A percentile compares a stretch with the other conserved stretches of the same genome.
phyloP scores from a whole-genome alignment of 2,329 filamentous ascomycete species.

The Fusarium sp. region DNA sequence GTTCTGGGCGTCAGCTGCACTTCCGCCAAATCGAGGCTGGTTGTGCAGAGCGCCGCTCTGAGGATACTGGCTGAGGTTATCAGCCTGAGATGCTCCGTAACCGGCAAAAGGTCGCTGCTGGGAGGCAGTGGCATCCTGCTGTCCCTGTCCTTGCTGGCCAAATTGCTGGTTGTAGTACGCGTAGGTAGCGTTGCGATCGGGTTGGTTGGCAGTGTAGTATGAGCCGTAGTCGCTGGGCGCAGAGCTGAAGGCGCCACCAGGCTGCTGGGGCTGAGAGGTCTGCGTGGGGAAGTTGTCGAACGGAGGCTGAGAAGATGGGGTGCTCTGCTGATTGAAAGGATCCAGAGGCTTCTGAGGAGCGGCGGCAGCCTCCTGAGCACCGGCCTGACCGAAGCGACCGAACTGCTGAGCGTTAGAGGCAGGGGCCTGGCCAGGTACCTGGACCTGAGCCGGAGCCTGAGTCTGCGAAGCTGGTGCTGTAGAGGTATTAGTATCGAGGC shows the following conservation, averaged over 20 bases:
- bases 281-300: conserved; percentile 72
- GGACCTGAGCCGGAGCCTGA: conserved; percentile 58
- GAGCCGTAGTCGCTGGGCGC: conserved; percentile 83
- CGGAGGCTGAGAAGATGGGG: conserved; percentile 61
- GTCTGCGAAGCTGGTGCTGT: conserved; percentile 33
- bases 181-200: conserved; percentile 76
- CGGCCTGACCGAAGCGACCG: conserved; percentile 74
- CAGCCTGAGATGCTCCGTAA: conserved; percentile 75
- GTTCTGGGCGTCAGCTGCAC: conserved; percentile 76
- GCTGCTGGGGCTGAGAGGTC: conserved; percentile 70
- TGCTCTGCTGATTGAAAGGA: conserved; percentile 82
- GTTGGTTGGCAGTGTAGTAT: conserved; percentile 84
- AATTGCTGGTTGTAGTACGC: conserved; percentile 80
- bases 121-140: conserved; percentile 76
- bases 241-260: conserved; percentile 76
- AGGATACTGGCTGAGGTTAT: conserved; percentile 76
- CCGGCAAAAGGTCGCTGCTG: conserved; percentile 84
- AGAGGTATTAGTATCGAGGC: conserved; percentile 19
- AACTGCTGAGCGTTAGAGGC: conserved; percentile 73
- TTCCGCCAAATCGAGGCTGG: conserved; percentile 69
- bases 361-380: conserved; percentile 68
- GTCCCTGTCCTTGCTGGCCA: conserved; percentile 70
- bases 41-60: conserved; percentile 72
- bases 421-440: conserved; percentile 58
- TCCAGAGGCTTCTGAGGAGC: conserved; percentile 86